Percentiles rank a stretch among this genome's conserved stretches.
Evolutionary conservation across 768 basidiomycete genomes (phyloP).

Genomic region (Tricholoma sp.): DNA sequence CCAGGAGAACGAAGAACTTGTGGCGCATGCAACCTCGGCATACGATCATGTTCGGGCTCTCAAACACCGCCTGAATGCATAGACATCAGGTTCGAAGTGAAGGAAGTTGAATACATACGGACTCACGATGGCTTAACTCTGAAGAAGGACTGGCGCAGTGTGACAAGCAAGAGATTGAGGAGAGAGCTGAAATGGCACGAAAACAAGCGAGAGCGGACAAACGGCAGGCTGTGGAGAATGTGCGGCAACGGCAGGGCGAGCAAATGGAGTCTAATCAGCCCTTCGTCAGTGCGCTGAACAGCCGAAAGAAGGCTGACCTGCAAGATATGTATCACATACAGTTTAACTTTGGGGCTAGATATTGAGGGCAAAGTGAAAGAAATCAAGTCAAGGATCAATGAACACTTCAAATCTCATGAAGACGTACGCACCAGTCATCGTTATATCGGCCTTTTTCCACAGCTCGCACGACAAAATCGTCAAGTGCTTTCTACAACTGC

Average conservation of each 20-base stretch:
- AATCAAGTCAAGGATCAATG: not conserved
- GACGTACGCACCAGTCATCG: constrained; percentile 1
- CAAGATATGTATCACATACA: not conserved
- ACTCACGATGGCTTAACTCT: not conserved
- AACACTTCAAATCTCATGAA: not conserved
- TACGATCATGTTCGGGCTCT: not conserved
- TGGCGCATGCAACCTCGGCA: not conserved
- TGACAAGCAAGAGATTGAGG: not conserved
- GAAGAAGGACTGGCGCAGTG: not conserved
- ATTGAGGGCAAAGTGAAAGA: not conserved
- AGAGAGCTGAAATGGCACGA: not conserved
- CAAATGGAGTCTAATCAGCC: not conserved
- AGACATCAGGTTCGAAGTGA: not conserved
- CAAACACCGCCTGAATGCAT: not conserved
- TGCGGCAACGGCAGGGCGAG: not conserved
- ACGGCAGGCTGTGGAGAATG: not conserved
- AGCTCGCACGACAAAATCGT: not conserved
- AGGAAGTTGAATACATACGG: not conserved
- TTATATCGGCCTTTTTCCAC: constrained; percentile 3
- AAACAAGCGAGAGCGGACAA: not conserved
- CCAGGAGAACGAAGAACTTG: not conserved
- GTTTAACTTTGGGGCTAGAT: not conserved
- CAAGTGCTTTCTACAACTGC: not conserved
- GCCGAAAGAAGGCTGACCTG: not conserved
- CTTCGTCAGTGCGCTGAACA: not conserved